Evolutionary conservation across 1,139 yeast species (phyloP), one percentile per base, ranked within the genome.

Genomic region (Yamadazyma pseudoaaseri): DNA sequence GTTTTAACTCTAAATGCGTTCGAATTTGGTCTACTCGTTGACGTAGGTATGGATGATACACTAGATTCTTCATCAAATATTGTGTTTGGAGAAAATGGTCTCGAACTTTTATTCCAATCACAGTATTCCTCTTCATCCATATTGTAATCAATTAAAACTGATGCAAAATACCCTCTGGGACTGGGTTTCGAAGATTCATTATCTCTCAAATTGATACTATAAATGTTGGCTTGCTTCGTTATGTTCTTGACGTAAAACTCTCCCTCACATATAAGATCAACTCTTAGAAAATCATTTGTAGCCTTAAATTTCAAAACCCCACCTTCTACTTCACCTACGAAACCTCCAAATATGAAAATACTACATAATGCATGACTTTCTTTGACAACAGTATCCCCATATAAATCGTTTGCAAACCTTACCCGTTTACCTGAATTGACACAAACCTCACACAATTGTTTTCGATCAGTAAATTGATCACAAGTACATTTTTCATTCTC

Each of bases 341-440:
- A 70, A 3, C 76, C 76, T 3, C 75, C 76, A 50, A 66, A 70
- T 5, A 66, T 48, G 41, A 60, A 69, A 0, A 70, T 54, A 7
- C 62, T 49, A 0, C 49, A 38, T 16, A 46, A 33, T 1, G 48
- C 20, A 10, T 41, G 38, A 2, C 30, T 35, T 2, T 42, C 43
- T 20, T 35, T 34, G 4, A 37, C 26, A 11, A 34, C 24, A 1
- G 41, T 32, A 24, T 45, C 43, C 4, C 50, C 48, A 31, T 29
- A 45, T 4, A 46, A 31, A 28, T 39, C 45, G 27, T 38, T 35
- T 4, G 46, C 37, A 2, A 29, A 12, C 12, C 25, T 12, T 27
- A 16, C 13, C 16, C 7, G 26, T 20, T 27, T 20, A 14, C 32
- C 26, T 16, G 15, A 9, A 6, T 12, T 23, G 11, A 20, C 6